These are phyloP conservation scores for Aspergillus udagawae DNA, from an alignment of 2,329 filamentous ascomycete species.

Conservation along the genomic window DNA sequence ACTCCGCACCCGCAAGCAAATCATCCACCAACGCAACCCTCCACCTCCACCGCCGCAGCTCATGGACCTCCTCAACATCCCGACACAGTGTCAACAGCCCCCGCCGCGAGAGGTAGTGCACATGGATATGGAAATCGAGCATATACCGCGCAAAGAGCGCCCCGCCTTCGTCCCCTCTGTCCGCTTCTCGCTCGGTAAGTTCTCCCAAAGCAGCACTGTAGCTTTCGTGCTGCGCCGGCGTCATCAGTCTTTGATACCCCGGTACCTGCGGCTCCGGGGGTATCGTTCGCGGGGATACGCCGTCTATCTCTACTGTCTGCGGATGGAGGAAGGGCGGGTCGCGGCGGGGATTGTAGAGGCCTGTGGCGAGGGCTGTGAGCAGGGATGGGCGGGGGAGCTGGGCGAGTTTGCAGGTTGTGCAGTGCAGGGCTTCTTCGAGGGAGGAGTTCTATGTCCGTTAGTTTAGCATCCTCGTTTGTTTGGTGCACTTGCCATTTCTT, in stretches of 20 bases:
- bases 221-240: not conserved
- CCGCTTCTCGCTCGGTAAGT: not conserved
- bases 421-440: conserved; percentile 24
- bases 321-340: conserved; percentile 20
- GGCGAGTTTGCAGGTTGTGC: conserved; percentile 18
- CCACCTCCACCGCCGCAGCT: conserved; percentile 25
- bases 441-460: conserved; percentile 8
- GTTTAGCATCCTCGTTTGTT: not conserved
- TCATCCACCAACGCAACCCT: conserved; percentile 4
- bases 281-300: conserved; percentile 3
- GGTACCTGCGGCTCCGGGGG: not conserved
- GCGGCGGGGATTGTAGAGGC: conserved; percentile 12
- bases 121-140: conserved; percentile 31
- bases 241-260: conserved; percentile 10
- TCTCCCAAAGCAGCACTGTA: conserved; percentile 6
- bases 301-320: not conserved
- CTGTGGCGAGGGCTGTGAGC: conserved; percentile 10
- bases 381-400: conserved; percentile 13
- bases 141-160: conserved; percentile 24
- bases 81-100: conserved; percentile 27
- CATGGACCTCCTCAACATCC: conserved; percentile 22
- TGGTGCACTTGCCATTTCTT: not conserved
- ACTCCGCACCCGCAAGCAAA: no score
- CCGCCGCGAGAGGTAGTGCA: conserved; percentile 23
- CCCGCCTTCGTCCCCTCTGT: conserved; percentile 8